Evolutionary conservation across 2,329 filamentous ascomycete genomes (phyloP), one percentile per base, ranked within the genome.

Genomic region (Pseudogymnoascus sp.): DNA sequence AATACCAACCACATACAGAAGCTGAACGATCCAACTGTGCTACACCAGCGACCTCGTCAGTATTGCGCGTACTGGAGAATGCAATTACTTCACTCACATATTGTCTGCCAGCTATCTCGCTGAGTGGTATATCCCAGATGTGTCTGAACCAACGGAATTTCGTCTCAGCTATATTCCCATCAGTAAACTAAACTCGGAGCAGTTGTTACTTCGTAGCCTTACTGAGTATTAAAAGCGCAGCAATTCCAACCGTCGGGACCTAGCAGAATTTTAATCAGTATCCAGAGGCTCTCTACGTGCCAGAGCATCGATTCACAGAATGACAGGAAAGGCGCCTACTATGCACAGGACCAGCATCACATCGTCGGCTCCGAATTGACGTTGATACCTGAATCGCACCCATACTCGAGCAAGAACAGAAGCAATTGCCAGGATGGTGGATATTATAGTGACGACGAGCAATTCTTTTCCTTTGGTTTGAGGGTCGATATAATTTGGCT

Each of bases 141-240:
- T 55, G 49, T 55, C 49, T 33, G 19, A 55, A 55, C 49, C 49
- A 55, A 55, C 49, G 49, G 16, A 55, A 55, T 26, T 55, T 55
- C 4, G 49, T 55, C 26, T 55, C 49, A 55, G 29, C 49, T 55
- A 55, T 33, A 33, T 31, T 14, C 49, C 6, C n/a, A 55, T 55
- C 16, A 55, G 49, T 55, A 55, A 33, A 7, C 29, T 33, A 55
- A 19, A 19, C n/a, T 14, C 10, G 10, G 49, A 14, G n/a, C 49
- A 19, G 33, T 33, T 33, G 49, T 19, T 19, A 7, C 26, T 14
- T 19, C 2, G 10, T n/a, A 29, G 49, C 16, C 49, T 55, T 55
- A 33, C 49, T 33, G 6, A 55, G 49, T 55, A 55, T 55, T 55
- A 55, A 21, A 33, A 55, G 49, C 7, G 10, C 49, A 12, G 49